Evolutionary conservation across 2,329 filamentous ascomycete species (phyloP), one percentile per base, ranked within the genome.

Genomic region (Aspergillus nomiae): DNA sequence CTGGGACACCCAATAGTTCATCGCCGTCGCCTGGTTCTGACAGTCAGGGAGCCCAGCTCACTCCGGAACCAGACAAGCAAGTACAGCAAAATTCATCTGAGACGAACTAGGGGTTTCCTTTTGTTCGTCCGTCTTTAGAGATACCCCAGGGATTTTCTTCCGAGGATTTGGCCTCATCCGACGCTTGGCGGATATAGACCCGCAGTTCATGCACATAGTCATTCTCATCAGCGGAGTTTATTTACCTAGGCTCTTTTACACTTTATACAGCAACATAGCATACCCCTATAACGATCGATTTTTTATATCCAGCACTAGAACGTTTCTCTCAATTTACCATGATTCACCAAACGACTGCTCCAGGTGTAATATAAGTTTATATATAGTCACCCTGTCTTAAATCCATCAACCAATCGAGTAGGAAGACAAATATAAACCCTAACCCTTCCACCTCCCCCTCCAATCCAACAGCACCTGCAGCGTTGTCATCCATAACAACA

Each of bases 1-100:
- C 60, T 10, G 70, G 73, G 26, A 73, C 73, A 30, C 67, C 67
- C 16, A 67, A 62, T 28, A 67, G 62, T 28, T 62, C 65, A 28
- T 58, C 64, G 16, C 67, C 66, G 12, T 69, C 66, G 3, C 62
- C 64, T 36, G 64, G 64, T 9, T 69, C 70, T 21, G 67, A 69
- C n/a, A 64, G 41, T 32, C 64, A 54, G 41, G 60, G 61, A 19
- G 60, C 61, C 43, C 58, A 55, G 41, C 48, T 70, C 26, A 65
- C 67, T 14, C 66, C 66, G 6, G 65, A 67, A 21, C 62, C 68
- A 48, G 63, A 70, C 34, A 67, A 64, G 55, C 63, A 50, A 43
- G 24, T 21, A 55, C 32, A 21, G 21, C n/a, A 24, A 34, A 38
- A 36, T 21, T n/a, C 53, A 4, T 46, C 56, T 11, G 56, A 48